A percentile compares a stretch with the other conserved stretches of the same genome.
Evolutionary conservation across 176 grass and related monocot genomes (phyloP).

Genomic region (Leersia perrieri): DNA sequence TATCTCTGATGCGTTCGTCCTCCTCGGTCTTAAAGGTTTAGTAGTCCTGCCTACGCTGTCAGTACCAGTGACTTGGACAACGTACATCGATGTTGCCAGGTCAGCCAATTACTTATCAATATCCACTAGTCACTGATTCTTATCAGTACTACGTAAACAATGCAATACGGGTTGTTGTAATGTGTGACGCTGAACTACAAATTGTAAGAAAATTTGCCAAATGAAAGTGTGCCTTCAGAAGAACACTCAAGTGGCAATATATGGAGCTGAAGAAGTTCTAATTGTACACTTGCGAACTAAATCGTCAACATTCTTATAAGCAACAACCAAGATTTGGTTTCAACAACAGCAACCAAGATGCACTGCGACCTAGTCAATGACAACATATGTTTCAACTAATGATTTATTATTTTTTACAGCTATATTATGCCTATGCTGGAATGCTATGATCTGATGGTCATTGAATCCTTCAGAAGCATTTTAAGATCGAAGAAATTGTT

Average conservation of each 20-base stretch:
- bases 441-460: background rate
- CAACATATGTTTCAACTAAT: background rate
- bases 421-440: background rate
- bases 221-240: background rate
- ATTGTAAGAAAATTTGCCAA: no score
- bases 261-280: background rate
- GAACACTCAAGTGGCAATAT: background rate
- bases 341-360: background rate
- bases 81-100: no score
- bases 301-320: background rate
- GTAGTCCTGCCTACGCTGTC: background rate
- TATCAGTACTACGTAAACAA: background rate
- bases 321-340: background rate
- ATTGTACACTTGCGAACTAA: background rate
- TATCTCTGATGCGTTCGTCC: constrained; percentile 12
- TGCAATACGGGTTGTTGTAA: background rate
- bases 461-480: background rate
- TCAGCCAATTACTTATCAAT: constrained; percentile 19
- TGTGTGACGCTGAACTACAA: background rate
- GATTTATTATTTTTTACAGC: background rate
- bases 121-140: background rate
- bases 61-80: background rate
- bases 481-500: background rate
- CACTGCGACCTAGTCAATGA: background rate
- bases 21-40: background rate